Evolutionary conservation across 495 filamentous ascomycete species (phyloP), one percentile per base, ranked within the genome.

Genomic region (Hypoxylon fuscum): DNA sequence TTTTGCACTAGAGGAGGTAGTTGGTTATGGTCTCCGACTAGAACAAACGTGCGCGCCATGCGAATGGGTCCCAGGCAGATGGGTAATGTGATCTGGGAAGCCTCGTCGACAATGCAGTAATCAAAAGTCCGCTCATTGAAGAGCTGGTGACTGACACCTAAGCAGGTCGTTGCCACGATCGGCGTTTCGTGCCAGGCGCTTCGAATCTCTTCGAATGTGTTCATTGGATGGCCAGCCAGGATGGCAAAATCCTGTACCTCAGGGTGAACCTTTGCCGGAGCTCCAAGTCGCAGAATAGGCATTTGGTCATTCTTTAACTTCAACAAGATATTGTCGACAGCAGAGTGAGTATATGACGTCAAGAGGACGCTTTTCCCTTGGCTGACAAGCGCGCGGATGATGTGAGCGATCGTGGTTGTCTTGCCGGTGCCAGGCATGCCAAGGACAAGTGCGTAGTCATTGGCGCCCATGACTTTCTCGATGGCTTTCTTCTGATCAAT

Each of bases 371-470:
- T 93, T 74, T 97, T 98, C 12, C 92, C 90, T 70, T 96, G 91
- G 2, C 87, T 81, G 12, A 96, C 89, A 29, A 98, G 82, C 9
- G 94, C 90, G 15, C 92, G 88, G 72, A 98, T 97, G 62, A 98
- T 97, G 72, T 98, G 93, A 5, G 93, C 90, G 67, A 98, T 97
- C 1, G 95, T 98, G 0, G 95, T 97, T 4, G 95, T 98, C 71
- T 98, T 98, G 45, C 95, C 95, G 8, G 95, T 98, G 8, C 95
- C 95, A 1, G 95, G 95, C 95, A 98, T 98, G 12, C 95, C 95
- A 4, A 97, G 85, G 5, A 98, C 91, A 12, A 98, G 83, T 4
- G 95, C 94, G 73, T 97, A 98, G 74, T 98, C 92, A 55, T 87
- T 83, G 10, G 95, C 95, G 72, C 87, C 91, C 92, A 98, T 94